Conservation (phyloP, 1,284 basidiomycete genomes). For the Tilletia indica region DNA sequence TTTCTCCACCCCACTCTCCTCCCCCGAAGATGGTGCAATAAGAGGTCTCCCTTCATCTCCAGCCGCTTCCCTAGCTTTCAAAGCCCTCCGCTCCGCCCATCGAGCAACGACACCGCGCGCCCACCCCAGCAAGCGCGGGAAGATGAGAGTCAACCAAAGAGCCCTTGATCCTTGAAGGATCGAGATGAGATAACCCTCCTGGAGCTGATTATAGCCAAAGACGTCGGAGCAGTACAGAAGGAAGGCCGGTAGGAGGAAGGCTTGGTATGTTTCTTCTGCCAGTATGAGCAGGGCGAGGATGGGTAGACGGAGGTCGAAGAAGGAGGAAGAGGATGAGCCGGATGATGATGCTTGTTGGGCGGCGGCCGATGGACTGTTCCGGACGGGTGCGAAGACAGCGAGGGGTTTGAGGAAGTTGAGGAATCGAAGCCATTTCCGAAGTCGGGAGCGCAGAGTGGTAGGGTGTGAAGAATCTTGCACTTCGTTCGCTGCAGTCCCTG, state of each 20-base stretch:
- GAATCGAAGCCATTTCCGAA: constrained; percentile 31
- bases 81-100: neutral
- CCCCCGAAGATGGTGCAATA: neutral
- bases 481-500: no score
- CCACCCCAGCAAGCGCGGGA: constrained; percentile 28
- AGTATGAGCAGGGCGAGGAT: constrained; percentile 41
- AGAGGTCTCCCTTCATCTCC: neutral
- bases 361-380: neutral
- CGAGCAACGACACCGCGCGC: neutral
- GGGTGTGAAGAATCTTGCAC: neutral
- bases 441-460: constrained; percentile 17
- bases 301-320: constrained; percentile 37
- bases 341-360: neutral
- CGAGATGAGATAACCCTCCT: constrained; percentile 46
- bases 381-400: constrained; percentile 36
- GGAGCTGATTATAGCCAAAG: constrained; percentile 42
- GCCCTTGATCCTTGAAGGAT: constrained; percentile 42
- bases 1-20: neutral
- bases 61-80: neutral
- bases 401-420: constrained; percentile 44
- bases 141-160: constrained; percentile 42
- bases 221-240: constrained; percentile 49
- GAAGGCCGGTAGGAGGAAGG: constrained; percentile 46
- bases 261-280: constrained; percentile 47
- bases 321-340: neutral